phyloP scores from a whole-genome alignment of 345 rosid species.

The Erysimum cheiranthoides region DNA sequence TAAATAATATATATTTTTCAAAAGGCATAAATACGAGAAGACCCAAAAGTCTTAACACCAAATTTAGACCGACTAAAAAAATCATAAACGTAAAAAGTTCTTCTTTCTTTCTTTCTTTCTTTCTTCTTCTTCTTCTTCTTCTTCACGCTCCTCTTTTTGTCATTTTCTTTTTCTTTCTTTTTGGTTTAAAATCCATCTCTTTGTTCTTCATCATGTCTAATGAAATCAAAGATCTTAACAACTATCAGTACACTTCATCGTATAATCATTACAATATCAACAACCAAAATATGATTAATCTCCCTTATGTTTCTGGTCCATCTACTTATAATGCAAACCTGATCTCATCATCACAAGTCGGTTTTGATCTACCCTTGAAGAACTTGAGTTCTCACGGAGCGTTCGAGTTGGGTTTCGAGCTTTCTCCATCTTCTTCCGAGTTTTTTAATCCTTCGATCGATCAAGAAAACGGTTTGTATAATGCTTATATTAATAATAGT shows the following conservation, averaged over 20 bases:
- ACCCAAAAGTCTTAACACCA: conserved; percentile 43
- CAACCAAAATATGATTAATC: conserved; percentile 26
- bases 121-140: conserved; percentile 30
- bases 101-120: conserved; percentile 20
- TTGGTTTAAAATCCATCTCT: neutral
- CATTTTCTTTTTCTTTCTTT: neutral
- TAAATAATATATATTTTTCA: conserved; percentile 35
- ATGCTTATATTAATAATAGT: conserved; percentile 31
- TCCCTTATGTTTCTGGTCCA: conserved; percentile 53
- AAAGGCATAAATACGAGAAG: conserved; percentile 45
- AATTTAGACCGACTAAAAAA: conserved; percentile 40
- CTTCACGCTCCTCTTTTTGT: conserved; percentile 37
- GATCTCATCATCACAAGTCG: conserved; percentile 44
- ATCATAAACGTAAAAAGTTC: conserved; percentile 23
- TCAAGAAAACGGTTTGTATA: conserved; percentile 45
- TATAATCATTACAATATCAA: conserved; percentile 33
- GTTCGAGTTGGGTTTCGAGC: conserved; percentile 61
- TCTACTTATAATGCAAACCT: conserved; percentile 43
- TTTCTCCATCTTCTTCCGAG: conserved; percentile 58
- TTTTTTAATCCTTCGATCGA: conserved; percentile 46
- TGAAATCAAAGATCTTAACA: conserved; percentile 61
- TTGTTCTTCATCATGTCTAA: conserved; percentile 64
- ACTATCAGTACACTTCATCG: conserved; percentile 44
- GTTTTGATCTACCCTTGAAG: conserved; percentile 52
- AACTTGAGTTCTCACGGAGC: conserved; percentile 56